Conservation (phyloP, 2,329 filamentous ascomycete species). For the Fusarium stilboides region DNA sequence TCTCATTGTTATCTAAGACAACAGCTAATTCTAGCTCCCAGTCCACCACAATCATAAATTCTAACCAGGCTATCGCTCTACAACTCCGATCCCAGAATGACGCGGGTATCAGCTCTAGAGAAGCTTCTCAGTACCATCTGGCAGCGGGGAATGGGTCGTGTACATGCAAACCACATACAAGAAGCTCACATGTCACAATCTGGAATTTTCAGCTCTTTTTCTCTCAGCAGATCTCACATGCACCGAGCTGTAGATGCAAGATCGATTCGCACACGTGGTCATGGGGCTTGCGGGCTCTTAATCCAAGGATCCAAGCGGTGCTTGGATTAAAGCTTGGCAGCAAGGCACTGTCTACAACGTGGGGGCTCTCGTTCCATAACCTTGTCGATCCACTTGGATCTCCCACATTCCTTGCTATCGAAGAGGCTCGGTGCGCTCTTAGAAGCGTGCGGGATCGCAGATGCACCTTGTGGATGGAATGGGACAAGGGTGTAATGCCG, state of each 20-base stretch:
- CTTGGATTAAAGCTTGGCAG: constrained; percentile 6
- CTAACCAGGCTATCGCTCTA: not conserved
- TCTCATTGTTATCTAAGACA: too few relatives aligned
- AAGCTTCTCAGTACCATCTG: not conserved
- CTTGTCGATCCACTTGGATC: not conserved
- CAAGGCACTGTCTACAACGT: not conserved
- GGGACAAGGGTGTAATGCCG: too few relatives aligned
- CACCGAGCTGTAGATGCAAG: not conserved
- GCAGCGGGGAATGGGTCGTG: not conserved
- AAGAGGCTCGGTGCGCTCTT: not conserved
- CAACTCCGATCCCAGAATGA: not conserved
- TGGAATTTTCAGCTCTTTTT: constrained; percentile 24
- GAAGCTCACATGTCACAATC: constrained; percentile 11
- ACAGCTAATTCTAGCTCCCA: not conserved
- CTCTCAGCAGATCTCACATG: not conserved
- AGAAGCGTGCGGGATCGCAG: too few relatives aligned
- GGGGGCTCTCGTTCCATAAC: constrained; percentile 5
- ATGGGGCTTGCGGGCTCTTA: constrained; percentile 3
- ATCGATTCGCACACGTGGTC: not conserved
- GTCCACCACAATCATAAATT: not conserved
- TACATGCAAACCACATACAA: constrained; percentile 2
- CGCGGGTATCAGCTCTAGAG: accelerated
- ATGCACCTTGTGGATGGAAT: too few relatives aligned
- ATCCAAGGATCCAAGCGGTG: constrained; percentile 1
- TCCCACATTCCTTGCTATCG: not conserved